Evolutionary conservation across 2,329 filamentous ascomycete species (phyloP), one percentile per base, ranked within the genome.

Genomic region (Neofusicoccum kwambonambiense): DNA sequence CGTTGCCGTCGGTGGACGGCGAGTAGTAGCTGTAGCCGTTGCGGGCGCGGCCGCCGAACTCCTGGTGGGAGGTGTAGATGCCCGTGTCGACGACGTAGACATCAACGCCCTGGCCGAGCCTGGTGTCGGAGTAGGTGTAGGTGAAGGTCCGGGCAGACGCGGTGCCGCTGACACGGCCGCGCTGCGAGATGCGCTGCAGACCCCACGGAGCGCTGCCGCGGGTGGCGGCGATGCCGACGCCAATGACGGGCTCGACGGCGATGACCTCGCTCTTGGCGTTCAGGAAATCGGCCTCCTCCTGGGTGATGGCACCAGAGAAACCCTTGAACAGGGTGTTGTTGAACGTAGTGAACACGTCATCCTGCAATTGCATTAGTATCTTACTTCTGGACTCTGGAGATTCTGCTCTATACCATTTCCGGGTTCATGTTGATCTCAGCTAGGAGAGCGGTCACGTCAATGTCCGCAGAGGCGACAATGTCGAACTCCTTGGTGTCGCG

Each of bases 1-100:
- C 62, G 15, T 64, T 57, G 17, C 52, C 62, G 44, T 64, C 51
- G 9, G 62, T 17, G 11, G 34, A 37, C 4, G 61, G 44, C 3
- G 50, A n/a, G 27, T 37, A 64, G 35, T 56, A 56, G 17, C 37
- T 54, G 39, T 22, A 60, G 7, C 60, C 75, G 63, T 67, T 72
- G 8, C 56, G 62, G 11, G 73, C 75, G n/a, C 75, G 70, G 31
- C 73, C 72, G 3, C 67, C 69, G 34, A 77, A 77, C 11, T 76
- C 76, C 9, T 73, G 65, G 75, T 90, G 88, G 5, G 80, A 79
- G 41, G 78, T 77, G 63, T 78, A 77, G 72, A 90, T 85, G 69
- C 88, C 88, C 5, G 87, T 89, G 75, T 90, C 88, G 44, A 90
- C 83, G 19, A 90, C 77, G 73, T 86, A 90, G 35, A 82, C 83